Conservation (phyloP, 2,329 filamentous ascomycete species). For the Aspergillus sp. region DNA sequence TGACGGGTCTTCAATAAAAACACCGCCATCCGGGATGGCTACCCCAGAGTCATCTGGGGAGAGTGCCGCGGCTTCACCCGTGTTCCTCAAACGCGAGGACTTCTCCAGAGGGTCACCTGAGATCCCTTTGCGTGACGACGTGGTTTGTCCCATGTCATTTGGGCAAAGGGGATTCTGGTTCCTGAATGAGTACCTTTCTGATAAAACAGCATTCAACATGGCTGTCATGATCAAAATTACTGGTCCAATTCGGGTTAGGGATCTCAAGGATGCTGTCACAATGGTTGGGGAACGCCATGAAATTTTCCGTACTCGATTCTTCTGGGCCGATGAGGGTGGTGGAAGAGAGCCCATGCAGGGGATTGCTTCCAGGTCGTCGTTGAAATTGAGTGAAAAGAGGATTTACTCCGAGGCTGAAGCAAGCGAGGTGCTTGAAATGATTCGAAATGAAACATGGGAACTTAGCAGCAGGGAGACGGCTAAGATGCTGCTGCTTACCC, state of each 20-base stretch:
- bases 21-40: neutral
- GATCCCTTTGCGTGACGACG: neutral
- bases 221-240: slow-evolving; percentile 4
- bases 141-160: neutral
- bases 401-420: slow-evolving; percentile 15
- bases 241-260: slow-evolving; percentile 12
- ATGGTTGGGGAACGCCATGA: slow-evolving; percentile 16
- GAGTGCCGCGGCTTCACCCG: neutral
- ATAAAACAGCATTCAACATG: slow-evolving; percentile 17
- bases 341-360: slow-evolving; percentile 17
- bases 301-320: slow-evolving; percentile 17
- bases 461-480: slow-evolving; percentile 25
- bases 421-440: slow-evolving; percentile 11
- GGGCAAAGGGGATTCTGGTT: slow-evolving; percentile 27
- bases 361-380: slow-evolving; percentile 13
- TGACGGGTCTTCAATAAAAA: neutral
- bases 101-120: neutral
- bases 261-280: slow-evolving; percentile 12
- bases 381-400: slow-evolving; percentile 19
- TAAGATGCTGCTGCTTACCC: slow-evolving; percentile 23
- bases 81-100: neutral
- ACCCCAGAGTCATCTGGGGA: neutral
- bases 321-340: slow-evolving; percentile 1
- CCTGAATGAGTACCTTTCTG: slow-evolving; percentile 6
- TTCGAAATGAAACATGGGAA: slow-evolving; percentile 25